phyloP scores from a whole-genome alignment of 441 rosid genomes.

The Pelargonium exstipulatum region DNA sequence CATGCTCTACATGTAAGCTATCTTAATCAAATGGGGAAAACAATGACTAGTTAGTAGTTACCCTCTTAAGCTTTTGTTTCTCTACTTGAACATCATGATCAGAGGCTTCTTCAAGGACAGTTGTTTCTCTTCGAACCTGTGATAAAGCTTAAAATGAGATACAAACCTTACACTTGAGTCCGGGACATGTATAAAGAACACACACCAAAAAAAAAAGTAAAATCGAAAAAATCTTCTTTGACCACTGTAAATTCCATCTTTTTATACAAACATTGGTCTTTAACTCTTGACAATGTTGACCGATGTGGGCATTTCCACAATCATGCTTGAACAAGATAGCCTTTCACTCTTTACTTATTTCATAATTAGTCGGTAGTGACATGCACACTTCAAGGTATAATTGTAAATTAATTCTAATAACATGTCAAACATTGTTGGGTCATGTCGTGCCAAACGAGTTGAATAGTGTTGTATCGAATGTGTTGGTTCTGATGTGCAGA shows the following conservation, averaged over 20 bases:
- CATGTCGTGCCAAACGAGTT: no score
- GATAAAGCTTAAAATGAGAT: background rate
- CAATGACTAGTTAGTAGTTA: constrained; percentile 19
- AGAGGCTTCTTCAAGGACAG: constrained; percentile 12
- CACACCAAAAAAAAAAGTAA: no score
- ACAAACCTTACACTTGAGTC: background rate
- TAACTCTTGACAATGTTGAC: background rate
- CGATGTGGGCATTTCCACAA: background rate
- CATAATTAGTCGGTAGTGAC: no score
- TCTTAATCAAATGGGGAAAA: constrained; percentile 4
- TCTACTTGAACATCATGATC: constrained; percentile 31
- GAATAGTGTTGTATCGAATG: no score
- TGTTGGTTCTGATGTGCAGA: no score
- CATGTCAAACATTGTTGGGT: background rate
- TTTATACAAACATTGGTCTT: background rate
- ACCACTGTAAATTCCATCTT: background rate
- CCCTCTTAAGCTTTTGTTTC: constrained; percentile 50
- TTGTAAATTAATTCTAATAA: no score
- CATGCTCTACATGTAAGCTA: background rate
- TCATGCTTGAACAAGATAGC: background rate
- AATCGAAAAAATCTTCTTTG: background rate
- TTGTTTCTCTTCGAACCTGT: constrained; percentile 65
- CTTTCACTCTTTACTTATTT: background rate
- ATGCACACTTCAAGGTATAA: no score
- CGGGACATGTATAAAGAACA: background rate